These are phyloP conservation scores for Niveomyces coronatus DNA, from an alignment of 2,329 filamentous ascomycete species.

Conservation along the genomic window DNA sequence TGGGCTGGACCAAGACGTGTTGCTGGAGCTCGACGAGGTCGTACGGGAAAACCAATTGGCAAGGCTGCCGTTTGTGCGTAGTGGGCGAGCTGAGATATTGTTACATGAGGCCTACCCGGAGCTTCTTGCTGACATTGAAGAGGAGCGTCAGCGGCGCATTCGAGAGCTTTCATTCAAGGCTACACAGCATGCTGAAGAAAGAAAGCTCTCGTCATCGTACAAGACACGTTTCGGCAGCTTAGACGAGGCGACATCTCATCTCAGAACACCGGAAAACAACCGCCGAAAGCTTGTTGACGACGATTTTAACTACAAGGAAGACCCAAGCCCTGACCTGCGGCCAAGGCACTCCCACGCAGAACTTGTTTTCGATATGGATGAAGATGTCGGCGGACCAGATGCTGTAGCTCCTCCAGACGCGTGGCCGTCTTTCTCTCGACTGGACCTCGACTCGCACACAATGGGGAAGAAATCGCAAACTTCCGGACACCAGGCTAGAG, in stretches of 20 bases:
- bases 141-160: slow-evolving; percentile 58
- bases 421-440: slow-evolving; percentile 10
- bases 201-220: slow-evolving; percentile 48
- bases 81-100: slow-evolving; percentile 56
- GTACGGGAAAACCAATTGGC: slow-evolving; percentile 76
- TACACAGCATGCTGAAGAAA: slow-evolving; percentile 55
- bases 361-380: slow-evolving; percentile 92
- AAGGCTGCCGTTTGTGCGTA: slow-evolving; percentile 66
- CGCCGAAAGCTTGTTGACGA: slow-evolving; percentile 40
- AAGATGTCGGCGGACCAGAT: slow-evolving; percentile 30
- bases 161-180: slow-evolving; percentile 65
- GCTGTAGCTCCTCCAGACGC: slow-evolving; percentile 20
- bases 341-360: slow-evolving; percentile 61
- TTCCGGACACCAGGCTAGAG: slow-evolving; percentile 21
- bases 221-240: slow-evolving; percentile 50
- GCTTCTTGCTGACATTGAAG: slow-evolving; percentile 54
- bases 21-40: slow-evolving; percentile 67
- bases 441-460: slow-evolving; percentile 18
- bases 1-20: slow-evolving; percentile 73
- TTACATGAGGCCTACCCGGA: slow-evolving; percentile 56
- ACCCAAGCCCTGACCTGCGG: slow-evolving; percentile 55
- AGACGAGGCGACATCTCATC: slow-evolving; percentile 45
- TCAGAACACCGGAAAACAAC: slow-evolving; percentile 32
- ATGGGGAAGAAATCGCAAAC: slow-evolving; percentile 20
- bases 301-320: slow-evolving; percentile 39